A percentile compares a stretch with the other conserved stretches of the same genome.
Conservation (phyloP, 148 eudicot species). For the Vaccinium corymbosum region DNA sequence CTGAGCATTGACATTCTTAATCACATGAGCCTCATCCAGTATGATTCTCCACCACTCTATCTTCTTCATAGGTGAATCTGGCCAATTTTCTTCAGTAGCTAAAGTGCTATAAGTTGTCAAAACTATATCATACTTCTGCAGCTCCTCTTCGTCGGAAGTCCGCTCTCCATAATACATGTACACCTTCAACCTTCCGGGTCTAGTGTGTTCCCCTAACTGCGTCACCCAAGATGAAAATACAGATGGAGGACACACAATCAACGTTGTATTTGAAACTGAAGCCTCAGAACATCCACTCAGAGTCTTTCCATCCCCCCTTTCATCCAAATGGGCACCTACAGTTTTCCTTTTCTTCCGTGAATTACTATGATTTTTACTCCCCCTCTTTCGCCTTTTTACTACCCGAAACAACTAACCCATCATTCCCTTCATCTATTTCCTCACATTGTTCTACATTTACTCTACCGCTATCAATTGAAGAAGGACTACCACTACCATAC, state of each 20-base stretch:
- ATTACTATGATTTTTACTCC: conserved; percentile 19
- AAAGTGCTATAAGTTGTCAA: conserved; percentile 77
- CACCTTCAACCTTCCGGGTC: conserved; percentile 50
- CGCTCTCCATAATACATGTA: conserved; percentile 81
- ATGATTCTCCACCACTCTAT: conserved; percentile 85
- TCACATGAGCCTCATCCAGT: conserved; percentile 87
- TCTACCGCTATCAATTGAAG: conserved; percentile 20
- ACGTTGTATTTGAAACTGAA: conserved; percentile 41
- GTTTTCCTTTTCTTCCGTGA: conserved; percentile 48
- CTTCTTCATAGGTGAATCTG: conserved; percentile 55
- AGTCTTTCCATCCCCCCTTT: conserved; percentile 15
- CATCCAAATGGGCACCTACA: conserved; percentile 20
- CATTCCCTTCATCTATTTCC: conserved; percentile 25
- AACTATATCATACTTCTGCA: conserved; percentile 72
- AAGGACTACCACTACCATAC: conserved; percentile 18
- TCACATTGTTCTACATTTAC: conserved; percentile 22
- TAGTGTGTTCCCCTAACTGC: conserved; percentile 70
- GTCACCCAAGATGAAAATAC: conserved; percentile 81
- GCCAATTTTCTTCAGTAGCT: conserved; percentile 42
- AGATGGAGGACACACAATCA: conserved; percentile 81
- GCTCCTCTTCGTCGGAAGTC: conserved; percentile 53
- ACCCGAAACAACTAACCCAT: not conserved
- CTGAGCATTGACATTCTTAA: conserved; percentile 65
- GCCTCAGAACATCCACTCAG: conserved; percentile 3
- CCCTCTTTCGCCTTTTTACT: conserved; percentile 33